These are phyloP conservation scores for Dalbergia cultrata DNA, from an alignment of 306 rosid species.

Conservation along the genomic window DNA sequence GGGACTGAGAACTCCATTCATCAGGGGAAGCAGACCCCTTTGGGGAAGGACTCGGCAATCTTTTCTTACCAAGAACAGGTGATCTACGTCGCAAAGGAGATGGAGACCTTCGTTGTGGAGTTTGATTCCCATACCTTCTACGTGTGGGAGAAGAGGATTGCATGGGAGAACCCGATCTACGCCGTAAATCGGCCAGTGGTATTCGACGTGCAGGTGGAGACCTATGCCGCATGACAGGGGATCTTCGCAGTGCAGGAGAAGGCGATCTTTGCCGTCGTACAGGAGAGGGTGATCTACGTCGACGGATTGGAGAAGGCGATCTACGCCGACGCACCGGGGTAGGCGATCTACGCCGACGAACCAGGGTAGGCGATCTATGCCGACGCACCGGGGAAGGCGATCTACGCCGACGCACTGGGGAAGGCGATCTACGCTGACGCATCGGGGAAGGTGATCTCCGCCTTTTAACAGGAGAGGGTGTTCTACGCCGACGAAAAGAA, in stretches of 20 bases:
- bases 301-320: slow-evolving; percentile 53
- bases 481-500: slow-evolving; percentile 55
- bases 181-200: slow-evolving; percentile 42
- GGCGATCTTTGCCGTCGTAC: slow-evolving; percentile 49
- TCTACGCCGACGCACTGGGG: slow-evolving; percentile 39
- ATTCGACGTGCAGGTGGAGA: slow-evolving; percentile 55
- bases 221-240: slow-evolving; percentile 42
- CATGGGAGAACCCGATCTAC: slow-evolving; percentile 54
- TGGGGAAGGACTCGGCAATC: slow-evolving; percentile 48
- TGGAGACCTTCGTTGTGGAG: slow-evolving; percentile 55
- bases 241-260: slow-evolving; percentile 51
- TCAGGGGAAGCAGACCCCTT: slow-evolving; percentile 60
- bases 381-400: slow-evolving; percentile 54
- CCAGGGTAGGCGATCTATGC: slow-evolving; percentile 50
- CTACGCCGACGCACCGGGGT: slow-evolving; percentile 52
- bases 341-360: slow-evolving; percentile 51
- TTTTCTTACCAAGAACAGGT: slow-evolving; percentile 54
- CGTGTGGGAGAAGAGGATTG: slow-evolving; percentile 51
- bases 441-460: slow-evolving; percentile 56
- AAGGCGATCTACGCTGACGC: slow-evolving; percentile 46
- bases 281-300: slow-evolving; percentile 65
- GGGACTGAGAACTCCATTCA: slow-evolving; percentile 67
- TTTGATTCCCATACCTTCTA: slow-evolving; percentile 58
- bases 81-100: slow-evolving; percentile 60
- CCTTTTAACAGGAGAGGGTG: slow-evolving; percentile 61